phyloP scores from a whole-genome alignment of 2,329 filamentous ascomycete species.

The Colletotrichum destructivum region DNA sequence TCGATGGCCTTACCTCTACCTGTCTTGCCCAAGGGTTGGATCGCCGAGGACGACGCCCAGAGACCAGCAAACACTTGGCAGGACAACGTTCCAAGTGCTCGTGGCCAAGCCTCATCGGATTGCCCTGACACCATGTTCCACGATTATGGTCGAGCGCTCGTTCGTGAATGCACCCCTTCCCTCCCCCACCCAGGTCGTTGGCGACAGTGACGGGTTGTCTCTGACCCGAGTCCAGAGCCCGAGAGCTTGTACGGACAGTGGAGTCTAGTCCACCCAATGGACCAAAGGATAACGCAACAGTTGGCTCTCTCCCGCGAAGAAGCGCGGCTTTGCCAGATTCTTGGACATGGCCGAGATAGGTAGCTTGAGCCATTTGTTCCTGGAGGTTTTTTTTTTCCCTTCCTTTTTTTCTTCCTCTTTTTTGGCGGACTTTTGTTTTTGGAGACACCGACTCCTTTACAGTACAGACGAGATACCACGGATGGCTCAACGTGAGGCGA shows the following conservation, averaged over 20 bases:
- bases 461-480: too few species aligned
- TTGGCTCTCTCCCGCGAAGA: neutral
- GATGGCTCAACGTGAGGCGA: neutral
- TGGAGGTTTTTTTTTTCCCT: too few species aligned
- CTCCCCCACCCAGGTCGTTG: neutral
- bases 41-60: constrained; percentile 4
- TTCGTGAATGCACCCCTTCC: neutral
- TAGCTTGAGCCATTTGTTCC: neutral
- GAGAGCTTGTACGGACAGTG: neutral
- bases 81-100: neutral
- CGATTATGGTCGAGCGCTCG: neutral
- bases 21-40: constrained; percentile 16
- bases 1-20: constrained; percentile 7
- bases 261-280: too few species aligned
- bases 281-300: too few species aligned
- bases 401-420: too few species aligned
- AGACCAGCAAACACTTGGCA: constrained; percentile 27
- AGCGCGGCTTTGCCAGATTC: neutral
- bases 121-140: neutral
- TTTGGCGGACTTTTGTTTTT: too few species aligned
- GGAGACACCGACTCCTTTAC: too few species aligned
- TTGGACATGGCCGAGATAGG: neutral
- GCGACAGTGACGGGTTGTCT: neutral
- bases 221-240: neutral
- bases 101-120: neutral